A percentile compares a stretch with the other conserved stretches of the same genome.
Evolutionary conservation across 2,329 filamentous ascomycete species (phyloP).

Genomic region (Talaromyces sp.): DNA sequence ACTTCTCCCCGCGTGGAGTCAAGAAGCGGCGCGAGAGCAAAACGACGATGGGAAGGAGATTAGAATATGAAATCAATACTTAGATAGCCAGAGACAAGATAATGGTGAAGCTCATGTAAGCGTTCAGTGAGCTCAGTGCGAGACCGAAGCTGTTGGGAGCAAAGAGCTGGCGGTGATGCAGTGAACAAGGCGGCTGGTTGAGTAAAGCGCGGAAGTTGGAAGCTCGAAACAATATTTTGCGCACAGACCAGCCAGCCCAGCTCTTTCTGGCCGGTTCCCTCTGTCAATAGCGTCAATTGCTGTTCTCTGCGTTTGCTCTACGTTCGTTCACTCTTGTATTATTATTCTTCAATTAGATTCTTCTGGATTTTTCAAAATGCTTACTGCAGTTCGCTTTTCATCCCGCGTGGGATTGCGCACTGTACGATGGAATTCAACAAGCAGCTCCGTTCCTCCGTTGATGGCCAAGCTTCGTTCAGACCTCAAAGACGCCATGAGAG

Average conservation of each 20-base stretch:
- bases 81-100: neutral
- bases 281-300: neutral
- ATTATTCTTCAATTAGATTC: neutral
- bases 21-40: conserved; percentile 20
- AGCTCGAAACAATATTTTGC: conserved; percentile 32
- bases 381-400: conserved; percentile 30
- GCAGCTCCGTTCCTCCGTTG: conserved; percentile 39
- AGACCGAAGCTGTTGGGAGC: neutral
- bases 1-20: conserved; percentile 25
- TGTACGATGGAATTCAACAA: conserved; percentile 41
- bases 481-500: conserved; percentile 49
- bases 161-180: conserved; percentile 1
- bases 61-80: neutral
- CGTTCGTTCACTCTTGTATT: neutral
- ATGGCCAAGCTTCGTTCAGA: conserved; percentile 45
- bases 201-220: conserved; percentile 13
- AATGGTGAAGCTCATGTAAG: neutral
- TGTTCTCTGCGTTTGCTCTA: neutral
- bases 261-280: neutral
- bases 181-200: conserved; percentile 3
- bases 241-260: conserved; percentile 33
- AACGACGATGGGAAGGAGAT: neutral
- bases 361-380: conserved; percentile 25
- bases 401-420: conserved; percentile 27
- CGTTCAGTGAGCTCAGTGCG: neutral